These are phyloP conservation scores for Cladophialophora yegresii DNA, from an alignment of 2,329 filamentous ascomycete genomes.

Conservation along the genomic window DNA sequence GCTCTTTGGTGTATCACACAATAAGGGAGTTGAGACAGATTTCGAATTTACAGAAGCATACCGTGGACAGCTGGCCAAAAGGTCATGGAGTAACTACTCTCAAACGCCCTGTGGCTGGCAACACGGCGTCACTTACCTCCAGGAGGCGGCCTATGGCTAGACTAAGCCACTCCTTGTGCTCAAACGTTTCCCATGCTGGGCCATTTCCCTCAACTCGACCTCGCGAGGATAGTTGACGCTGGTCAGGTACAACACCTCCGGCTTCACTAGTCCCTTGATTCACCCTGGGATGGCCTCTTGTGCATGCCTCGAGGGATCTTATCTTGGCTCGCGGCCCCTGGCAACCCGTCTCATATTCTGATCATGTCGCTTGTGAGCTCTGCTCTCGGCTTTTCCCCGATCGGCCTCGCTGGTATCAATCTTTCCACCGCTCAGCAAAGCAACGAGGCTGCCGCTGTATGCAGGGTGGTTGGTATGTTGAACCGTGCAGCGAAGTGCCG, in stretches of 20 bases:
- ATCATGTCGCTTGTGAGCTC: slow-evolving; percentile 14
- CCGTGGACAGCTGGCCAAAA: too few relatives aligned
- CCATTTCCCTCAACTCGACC: slow-evolving; percentile 11
- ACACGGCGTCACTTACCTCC: background rate
- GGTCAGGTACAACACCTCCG: slow-evolving; percentile 23
- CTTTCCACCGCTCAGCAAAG: slow-evolving; percentile 50
- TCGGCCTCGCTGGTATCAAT: slow-evolving; percentile 19
- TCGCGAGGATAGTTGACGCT: slow-evolving; percentile 23
- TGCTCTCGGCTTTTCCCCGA: slow-evolving; percentile 3
- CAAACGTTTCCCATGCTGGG: background rate
- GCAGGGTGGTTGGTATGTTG: slow-evolving; percentile 54
- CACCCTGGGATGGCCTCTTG: slow-evolving; percentile 11
- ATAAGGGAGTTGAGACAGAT: background rate
- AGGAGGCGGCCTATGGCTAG: too few relatives aligned
- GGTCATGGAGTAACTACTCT: too few relatives aligned
- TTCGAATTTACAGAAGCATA: background rate
- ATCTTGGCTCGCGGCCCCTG: slow-evolving; percentile 22
- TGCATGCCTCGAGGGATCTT: slow-evolving; percentile 10
- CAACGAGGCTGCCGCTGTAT: slow-evolving; percentile 51
- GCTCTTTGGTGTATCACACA: background rate
- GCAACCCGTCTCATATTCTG: slow-evolving; percentile 10
- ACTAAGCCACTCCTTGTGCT: background rate
- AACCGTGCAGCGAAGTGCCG: slow-evolving; percentile 50
- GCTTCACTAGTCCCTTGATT: slow-evolving; percentile 17
- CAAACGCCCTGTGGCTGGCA: background rate